Evolutionary conservation across 805 yeast genomes (phyloP).

Genomic region (Komagataella kurtzmanii): DNA sequence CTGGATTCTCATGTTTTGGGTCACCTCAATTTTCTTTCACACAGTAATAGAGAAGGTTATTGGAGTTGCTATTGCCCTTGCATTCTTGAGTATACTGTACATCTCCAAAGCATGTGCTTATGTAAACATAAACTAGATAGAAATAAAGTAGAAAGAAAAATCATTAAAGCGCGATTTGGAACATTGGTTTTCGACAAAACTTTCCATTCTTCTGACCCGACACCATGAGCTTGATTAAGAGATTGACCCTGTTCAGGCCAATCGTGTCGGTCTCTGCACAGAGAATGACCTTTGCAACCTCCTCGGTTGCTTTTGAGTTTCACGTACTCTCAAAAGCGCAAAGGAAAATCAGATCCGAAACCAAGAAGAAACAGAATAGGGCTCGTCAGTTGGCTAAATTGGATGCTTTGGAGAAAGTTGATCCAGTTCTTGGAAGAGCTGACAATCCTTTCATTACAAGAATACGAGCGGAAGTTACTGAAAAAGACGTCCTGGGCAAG

Average conservation of each 20-base stretch:
- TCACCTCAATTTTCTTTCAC: conserved; percentile 37
- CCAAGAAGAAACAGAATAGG: conserved; percentile 16
- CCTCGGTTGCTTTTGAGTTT: not conserved
- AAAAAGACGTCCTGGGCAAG: conserved; percentile 48
- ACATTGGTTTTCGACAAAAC: not conserved
- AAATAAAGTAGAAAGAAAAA: not conserved
- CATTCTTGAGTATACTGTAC: conserved; percentile 17
- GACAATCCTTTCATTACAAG: conserved; percentile 57
- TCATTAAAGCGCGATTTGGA: not conserved
- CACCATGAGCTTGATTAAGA: not conserved
- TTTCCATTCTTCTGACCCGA: not conserved
- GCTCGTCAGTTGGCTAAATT: conserved; percentile 8
- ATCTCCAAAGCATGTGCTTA: not conserved
- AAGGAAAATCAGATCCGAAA: not conserved
- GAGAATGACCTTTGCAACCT: not conserved
- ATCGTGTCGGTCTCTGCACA: not conserved
- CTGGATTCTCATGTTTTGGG: conserved; percentile 26
- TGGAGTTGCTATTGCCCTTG: conserved; percentile 26
- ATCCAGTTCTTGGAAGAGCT: conserved; percentile 74
- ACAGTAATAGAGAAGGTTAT: conserved; percentile 29
- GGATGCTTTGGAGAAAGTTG: conserved; percentile 29
- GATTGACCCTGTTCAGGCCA: not conserved
- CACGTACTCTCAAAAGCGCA: not conserved
- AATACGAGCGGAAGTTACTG: conserved; percentile 50
- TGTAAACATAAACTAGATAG: not conserved